Conservation (phyloP, 176 grass and related monocot species). For the Eremochloa ophiuroides region DNA sequence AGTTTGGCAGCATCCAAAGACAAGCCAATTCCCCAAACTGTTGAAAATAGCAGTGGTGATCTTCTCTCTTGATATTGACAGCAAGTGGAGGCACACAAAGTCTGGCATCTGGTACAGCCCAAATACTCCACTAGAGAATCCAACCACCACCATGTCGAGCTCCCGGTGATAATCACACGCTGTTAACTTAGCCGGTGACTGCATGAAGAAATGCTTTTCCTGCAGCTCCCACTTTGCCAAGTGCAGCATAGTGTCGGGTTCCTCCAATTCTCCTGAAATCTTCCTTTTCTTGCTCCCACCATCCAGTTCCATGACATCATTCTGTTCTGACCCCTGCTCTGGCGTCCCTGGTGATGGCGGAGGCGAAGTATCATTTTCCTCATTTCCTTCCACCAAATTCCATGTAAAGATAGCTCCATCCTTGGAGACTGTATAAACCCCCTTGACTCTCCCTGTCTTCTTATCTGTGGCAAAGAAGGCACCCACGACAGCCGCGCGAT, state of each 20-base stretch:
- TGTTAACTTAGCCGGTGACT: constrained; percentile 68
- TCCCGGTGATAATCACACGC: constrained; percentile 87
- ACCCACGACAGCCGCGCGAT: constrained; percentile 54
- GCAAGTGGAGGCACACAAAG: constrained; percentile 83
- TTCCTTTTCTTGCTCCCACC: constrained; percentile 49
- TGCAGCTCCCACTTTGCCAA: constrained; percentile 57
- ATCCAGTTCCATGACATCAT: constrained; percentile 38
- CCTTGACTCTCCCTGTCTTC: constrained; percentile 49
- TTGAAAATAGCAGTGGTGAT: constrained; percentile 95
- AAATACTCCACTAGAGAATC: constrained; percentile 82
- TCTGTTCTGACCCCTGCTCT: constrained; percentile 32
- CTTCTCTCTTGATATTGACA: constrained; percentile 89
- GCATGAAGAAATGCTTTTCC: constrained; percentile 93
- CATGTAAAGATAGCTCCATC: constrained; percentile 89
- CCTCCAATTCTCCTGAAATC: constrained; percentile 32
- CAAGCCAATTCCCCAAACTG: constrained; percentile 74
- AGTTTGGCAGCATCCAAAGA: constrained; percentile 95
- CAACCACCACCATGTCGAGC: constrained; percentile 88
- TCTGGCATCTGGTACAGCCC: constrained; percentile 98
- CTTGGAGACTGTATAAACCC: constrained; percentile 70
- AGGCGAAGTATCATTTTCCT: constrained; percentile 37
- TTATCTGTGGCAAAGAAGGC: constrained; percentile 78
- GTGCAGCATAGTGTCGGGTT: constrained; percentile 38
- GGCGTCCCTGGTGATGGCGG: constrained; percentile 52
- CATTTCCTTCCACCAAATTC: constrained; percentile 56